Base-by-base conservation (phyloP, 352 stramenopile species). In the Peronosclerospora sorghi region DNA sequence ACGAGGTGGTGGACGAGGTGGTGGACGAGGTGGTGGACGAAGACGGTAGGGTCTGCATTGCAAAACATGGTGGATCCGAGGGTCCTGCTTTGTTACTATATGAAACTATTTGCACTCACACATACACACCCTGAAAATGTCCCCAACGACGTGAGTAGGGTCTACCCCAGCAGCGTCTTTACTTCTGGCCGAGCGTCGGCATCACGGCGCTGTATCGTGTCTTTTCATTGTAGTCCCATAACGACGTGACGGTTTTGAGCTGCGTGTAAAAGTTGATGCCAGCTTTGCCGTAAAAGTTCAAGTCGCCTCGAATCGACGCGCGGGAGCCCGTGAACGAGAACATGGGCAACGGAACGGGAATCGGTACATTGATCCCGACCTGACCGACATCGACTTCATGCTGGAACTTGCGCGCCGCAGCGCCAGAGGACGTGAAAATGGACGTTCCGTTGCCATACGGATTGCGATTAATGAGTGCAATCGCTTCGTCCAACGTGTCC, bases 201-300 rank as follows among this genome's bases (percentile, higher is more conserved):
- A 98, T 97, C 37, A 83, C 81, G 8, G 86, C 77, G 45, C 81
- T 85, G 58, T 94, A 94, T 46, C 95, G 77, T 27, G 82, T 89
- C 54, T 80, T 80, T 47, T 81, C 67, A 53, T 87, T 75, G 62
- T 94, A 94, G 19, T 96, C 83, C 95, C 95, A 99, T 51, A 96
- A 91, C 32, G 80, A 86, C 10, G 93, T 98, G 44, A 99, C 86
- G 19, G 95, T 98, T 75, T 99, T 98, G 48, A 94, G 78, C 65
- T 98, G 91, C 41, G 95, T 99, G 70, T 97, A 98, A 52, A 98
- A 99, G 56, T 96, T 83, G 37, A 98, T 85, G 28, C 94, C 95
- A 24, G 91, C 69, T 56, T 97, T 96, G 58, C 90, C 90, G 62
- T 97, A 98, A 66, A 99, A 98, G 67, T 99, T 96, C 26, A 97